These are phyloP conservation scores for Nicotiana sylvestris DNA, from an alignment of 257 asterid genomes.

Conservation along the genomic window DNA sequence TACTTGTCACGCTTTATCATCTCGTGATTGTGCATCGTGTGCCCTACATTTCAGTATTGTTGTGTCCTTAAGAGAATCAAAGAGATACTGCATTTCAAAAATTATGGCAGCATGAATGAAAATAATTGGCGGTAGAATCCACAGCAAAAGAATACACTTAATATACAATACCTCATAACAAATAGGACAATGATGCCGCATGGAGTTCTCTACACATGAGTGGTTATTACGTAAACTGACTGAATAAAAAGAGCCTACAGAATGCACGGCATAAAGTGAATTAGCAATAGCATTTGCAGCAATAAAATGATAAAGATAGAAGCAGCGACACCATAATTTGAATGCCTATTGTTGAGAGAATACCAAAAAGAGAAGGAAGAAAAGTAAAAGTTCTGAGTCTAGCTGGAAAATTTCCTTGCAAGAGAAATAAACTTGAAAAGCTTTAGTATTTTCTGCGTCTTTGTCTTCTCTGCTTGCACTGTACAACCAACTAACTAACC, in stretches of 20 bases:
- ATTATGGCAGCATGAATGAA: neutral
- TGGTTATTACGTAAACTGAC: conserved; percentile 61
- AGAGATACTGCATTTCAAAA: conserved; percentile 55
- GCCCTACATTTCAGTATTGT: conserved; percentile 95
- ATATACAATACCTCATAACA: conserved; percentile 72
- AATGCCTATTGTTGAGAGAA: neutral
- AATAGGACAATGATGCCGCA: conserved; percentile 96
- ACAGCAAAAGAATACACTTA: neutral
- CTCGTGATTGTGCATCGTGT: conserved; percentile 90
- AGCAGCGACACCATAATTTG: neutral
- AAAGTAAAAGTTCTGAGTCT: neutral
- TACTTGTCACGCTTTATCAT: conserved; percentile 87
- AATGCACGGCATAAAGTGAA: conserved; percentile 3
- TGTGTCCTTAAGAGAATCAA: conserved; percentile 84
- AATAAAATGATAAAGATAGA: neutral
- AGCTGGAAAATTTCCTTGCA: neutral
- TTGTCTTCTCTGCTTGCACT: neutral
- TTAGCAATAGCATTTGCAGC: neutral
- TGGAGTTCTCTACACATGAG: conserved; percentile 80
- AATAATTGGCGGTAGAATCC: neutral
- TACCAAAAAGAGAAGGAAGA: neutral
- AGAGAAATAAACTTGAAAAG: neutral
- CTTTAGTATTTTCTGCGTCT: neutral
- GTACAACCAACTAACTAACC: neutral
- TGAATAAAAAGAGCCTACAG: conserved; percentile 79